Evolutionary conservation across 441 rosid species (phyloP), one percentile per base, ranked within the genome.

Genomic region (Pelargonium fulgidum): DNA sequence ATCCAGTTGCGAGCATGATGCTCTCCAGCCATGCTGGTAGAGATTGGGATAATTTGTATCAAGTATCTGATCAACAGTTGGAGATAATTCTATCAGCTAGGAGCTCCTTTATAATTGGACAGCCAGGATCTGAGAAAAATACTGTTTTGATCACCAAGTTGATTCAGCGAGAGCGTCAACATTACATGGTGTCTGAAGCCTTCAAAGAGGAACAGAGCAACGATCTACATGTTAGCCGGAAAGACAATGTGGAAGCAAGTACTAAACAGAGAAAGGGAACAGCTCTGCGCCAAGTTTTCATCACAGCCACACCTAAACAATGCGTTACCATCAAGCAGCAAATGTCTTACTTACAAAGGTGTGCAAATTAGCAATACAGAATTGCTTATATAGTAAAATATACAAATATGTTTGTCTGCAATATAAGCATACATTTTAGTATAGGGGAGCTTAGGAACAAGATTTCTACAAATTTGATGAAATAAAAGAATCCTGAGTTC

Each of bases 51-150:
- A 79, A 82, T n/a, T 84, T 88, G 0, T 83, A 83, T 47, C 84
- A 80, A 80, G 77, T 84, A 12, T 82, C 84, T 2, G 78, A 78
- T n/a, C 77, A 79, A 54, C 83, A 79, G 48, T 45, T 26, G 1
- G 83, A 86, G 7, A 82, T 83, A 3, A 76, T 82, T 33, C 16
- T 48, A n/a, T 81, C 75, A 62, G 71, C 52, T 9, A 68, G 47
- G 71, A 85, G 83, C 72, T 64, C 81, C 3, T 87, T 85, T 68
- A 70, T 82, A n/a, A 68, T 82, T 11, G 92, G 92, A 68, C 73
- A 81, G 42, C 80, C 89, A 12, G 89, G 92, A 42, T 85, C 89
- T 1, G 88, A 89, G 36, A 87, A 85, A 74, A 85, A 87, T 0
- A 85, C 86, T 7, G 79, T 83, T 45, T 42, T 85, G 64, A 78